Base-by-base conservation (phyloP, 2,329 filamentous ascomycete species). In the Cladobotryum protrusum region DNA sequence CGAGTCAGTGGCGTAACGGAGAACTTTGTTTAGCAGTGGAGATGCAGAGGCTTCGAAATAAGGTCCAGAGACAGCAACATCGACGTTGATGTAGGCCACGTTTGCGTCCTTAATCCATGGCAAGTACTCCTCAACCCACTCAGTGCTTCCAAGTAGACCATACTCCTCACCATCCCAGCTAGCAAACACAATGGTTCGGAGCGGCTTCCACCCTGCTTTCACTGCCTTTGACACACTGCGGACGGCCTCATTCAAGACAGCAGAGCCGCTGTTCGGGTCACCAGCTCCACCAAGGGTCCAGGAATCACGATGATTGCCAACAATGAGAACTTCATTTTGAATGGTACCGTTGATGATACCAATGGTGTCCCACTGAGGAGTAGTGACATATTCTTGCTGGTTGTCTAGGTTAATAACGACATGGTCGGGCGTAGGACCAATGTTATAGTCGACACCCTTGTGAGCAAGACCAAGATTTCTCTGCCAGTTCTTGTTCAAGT, bases 281-380 rank as follows among this genome's bases (percentile, higher is more conserved):
- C 77, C 86, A 14, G 87, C 87, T 19, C 89, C 88, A n/a, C 89
- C 89, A 17, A 85, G 84, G 60, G 92, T 85, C 89, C 89, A 95
- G 0, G 91, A 88, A 67, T 96, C 90, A 33, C 90, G 82, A 63
- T 96, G 91, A 62, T 95, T 96, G n/a, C 91, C 90, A 32, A 97
- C 72, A 3, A 99, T 78, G 42, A 99, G 75, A 1, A 96, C 89
- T 62, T 96, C 90, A 59, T 96, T 83, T 0, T 83, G 75, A 34
- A 93, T 82, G 0, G 86, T 87, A 9, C 92, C 93, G 60, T 96
- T 96, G 65, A 99, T 88, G 42, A 93, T 75, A 41, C 92, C 92
- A 56, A 97, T 92, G 2, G 93, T 88, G 63, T 99, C 86, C 90
- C 90, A 96, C 47, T 92, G 73, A 4, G 87, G 86, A 0, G 86